Evolutionary conservation across 2,329 filamentous ascomycete species (phyloP), one percentile per base, ranked within the genome.

Genomic region (Aspergillus texensis): DNA sequence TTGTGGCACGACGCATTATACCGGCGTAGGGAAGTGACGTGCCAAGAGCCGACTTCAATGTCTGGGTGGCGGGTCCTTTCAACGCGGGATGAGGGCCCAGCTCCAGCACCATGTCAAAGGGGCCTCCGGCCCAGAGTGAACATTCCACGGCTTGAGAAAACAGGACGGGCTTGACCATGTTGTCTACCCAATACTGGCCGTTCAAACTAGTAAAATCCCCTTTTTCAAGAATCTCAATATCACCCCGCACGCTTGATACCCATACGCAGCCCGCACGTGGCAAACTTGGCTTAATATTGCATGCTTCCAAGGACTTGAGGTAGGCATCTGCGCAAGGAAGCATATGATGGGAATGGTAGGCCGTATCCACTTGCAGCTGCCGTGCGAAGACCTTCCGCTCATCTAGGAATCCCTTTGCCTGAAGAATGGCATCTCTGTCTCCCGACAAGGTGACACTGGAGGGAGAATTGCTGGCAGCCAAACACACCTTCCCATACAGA

Each of bases 141-240:
- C 30, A 30, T 16, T 36, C 30, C 30, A 32, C 30, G 30, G 30
- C 30, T 32, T 32, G 30, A 32, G 30, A 32, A 32, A 32, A 32
- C 30, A 74, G 67, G 3, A 82, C 78, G 8, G 77, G 63, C 1
- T 69, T 67, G 0, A 77, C 79, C 81, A 64, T 32, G 30, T 32
- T 32, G 30, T 32, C 30, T 32, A 32, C 30, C 30, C 30, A 32
- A 32, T 32, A 80, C 2, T 54, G 53, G 3, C 58, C 14, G 36
- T 41, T 41, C 36, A 41, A 41, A 41, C 36, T 41, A 41, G 36
- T 41, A 41, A 16, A 41, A 41, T 41, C 36, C 36, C 36, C 36
- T 8, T 45, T 9, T 2, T 6, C 54, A n/a, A 77, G 75, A 4
- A 81, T 66, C 0, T 41, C 36, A 0, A 70, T 66, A 12, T 76